Conservation (phyloP, 768 basidiomycete species). For the Russula sp. region DNA sequence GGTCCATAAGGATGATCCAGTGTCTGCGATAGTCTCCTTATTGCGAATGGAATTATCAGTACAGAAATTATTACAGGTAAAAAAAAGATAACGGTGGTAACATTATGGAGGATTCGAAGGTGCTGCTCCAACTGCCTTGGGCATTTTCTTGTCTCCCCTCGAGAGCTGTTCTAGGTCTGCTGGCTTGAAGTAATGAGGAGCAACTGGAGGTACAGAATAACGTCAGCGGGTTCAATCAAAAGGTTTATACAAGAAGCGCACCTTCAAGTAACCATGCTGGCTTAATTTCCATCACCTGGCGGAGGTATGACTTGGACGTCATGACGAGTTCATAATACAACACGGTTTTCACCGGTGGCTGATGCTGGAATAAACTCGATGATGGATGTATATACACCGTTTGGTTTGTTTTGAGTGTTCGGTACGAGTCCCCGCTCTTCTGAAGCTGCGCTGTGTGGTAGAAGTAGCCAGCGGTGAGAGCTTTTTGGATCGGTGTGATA, state of each 20-base stretch:
- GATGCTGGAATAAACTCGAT: constrained; percentile 89
- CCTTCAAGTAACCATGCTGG: constrained; percentile 90
- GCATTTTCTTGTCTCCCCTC: constrained; percentile 88
- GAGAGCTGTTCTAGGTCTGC: constrained; percentile 76
- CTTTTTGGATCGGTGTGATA: constrained; percentile 90
- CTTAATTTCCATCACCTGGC: constrained; percentile 99
- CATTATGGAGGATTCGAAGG: constrained; percentile 13
- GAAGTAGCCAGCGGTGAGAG: constrained; percentile 91
- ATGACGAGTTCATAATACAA: constrained; percentile 96
- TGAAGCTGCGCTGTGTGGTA: constrained; percentile 92
- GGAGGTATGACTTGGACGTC: constrained; percentile 96
- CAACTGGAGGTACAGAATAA: constrained; percentile 44
- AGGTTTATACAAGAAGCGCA: constrained; percentile 29
- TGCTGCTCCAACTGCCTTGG: constrained; percentile 51
- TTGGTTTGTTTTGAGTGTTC: constrained; percentile 92
- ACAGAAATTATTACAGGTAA: constrained; percentile 3
- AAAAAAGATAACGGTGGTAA: not conserved
- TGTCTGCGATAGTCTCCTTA: not conserved
- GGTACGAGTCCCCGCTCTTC: constrained; percentile 94
- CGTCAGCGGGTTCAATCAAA: constrained; percentile 11
- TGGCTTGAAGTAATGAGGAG: constrained; percentile 92
- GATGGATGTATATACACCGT: constrained; percentile 97
- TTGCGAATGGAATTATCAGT: not conserved
- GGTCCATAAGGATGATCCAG: not conserved
- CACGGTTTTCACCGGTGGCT: constrained; percentile 85